These are phyloP conservation scores for Aspergillus homomorphus DNA, from an alignment of 495 filamentous ascomycete species.

Conservation along the genomic window DNA sequence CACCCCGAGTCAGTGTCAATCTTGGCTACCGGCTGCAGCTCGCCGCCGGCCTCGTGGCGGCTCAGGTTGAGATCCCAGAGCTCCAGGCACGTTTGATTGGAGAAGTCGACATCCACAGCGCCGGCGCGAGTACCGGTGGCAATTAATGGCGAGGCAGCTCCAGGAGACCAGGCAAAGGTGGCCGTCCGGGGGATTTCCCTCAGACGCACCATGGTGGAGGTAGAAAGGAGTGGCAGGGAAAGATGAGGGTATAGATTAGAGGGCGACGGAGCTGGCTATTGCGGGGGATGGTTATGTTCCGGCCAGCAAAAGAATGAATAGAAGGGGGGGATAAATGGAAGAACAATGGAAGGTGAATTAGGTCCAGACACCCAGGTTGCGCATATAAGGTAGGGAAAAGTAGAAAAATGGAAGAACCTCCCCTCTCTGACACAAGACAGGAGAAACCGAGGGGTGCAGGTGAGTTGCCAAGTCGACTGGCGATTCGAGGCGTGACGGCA, in stretches of 20 bases:
- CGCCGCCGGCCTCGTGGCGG: conserved; percentile 66
- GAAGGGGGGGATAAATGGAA: not conserved
- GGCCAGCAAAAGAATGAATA: conserved; percentile 5
- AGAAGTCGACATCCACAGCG: conserved; percentile 95
- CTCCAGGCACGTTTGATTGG: conserved; percentile 93
- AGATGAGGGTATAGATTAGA: conserved; percentile 23
- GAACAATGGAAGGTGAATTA: not conserved
- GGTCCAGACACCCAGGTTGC: conserved; percentile 3
- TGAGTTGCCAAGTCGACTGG: conserved; percentile 18
- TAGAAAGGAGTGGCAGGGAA: conserved; percentile 25
- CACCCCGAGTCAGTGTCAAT: conserved; percentile 89
- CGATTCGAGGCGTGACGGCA: conserved; percentile 12
- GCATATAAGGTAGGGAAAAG: conserved; percentile 9
- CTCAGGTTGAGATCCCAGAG: conserved; percentile 90
- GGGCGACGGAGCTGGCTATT: conserved; percentile 11
- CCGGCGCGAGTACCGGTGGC: conserved; percentile 95
- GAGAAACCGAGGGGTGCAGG: conserved; percentile 20
- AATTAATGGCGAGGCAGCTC: conserved; percentile 68
- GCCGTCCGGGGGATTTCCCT: conserved; percentile 94
- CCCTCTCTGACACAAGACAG: conserved; percentile 19
- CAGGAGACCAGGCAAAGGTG: conserved; percentile 94
- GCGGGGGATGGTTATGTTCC: not conserved
- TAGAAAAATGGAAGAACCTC: conserved; percentile 14
- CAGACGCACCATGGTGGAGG: conserved; percentile 80
- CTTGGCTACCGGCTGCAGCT: conserved; percentile 81